These are phyloP conservation scores for Furcasterigmium furcatum DNA, from an alignment of 2,329 filamentous ascomycete genomes.

Conservation along the genomic window DNA sequence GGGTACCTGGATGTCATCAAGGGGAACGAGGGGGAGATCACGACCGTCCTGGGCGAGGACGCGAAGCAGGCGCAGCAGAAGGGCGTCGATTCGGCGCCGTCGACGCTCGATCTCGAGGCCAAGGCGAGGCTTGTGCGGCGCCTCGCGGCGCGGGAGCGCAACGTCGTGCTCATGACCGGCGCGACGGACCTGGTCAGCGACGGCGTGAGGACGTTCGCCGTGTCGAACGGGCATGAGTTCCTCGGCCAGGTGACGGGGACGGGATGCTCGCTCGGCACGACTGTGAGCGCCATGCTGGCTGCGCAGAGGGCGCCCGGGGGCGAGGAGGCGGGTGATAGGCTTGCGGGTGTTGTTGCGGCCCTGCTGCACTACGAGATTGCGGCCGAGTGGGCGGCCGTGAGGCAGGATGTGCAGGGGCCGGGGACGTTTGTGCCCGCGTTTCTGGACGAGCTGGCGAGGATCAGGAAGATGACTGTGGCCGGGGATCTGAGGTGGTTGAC, in stretches of 20 bases:
- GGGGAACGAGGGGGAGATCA: slow-evolving; percentile 88
- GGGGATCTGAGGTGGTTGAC: slow-evolving; percentile 50
- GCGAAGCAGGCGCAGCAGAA: slow-evolving; percentile 55
- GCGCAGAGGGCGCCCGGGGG: slow-evolving; percentile 33
- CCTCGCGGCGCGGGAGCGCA: slow-evolving; percentile 66
- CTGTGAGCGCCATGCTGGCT: slow-evolving; percentile 72
- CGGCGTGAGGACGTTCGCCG: slow-evolving; percentile 60
- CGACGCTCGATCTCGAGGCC: slow-evolving; percentile 34
- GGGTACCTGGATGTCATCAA: slow-evolving; percentile 89
- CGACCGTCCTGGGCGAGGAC: slow-evolving; percentile 60
- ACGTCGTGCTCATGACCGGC: slow-evolving; percentile 81
- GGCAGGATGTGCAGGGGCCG: slow-evolving; percentile 67
- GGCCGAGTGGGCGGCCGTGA: slow-evolving; percentile 66
- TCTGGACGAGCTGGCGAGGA: slow-evolving; percentile 63
- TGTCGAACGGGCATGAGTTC: slow-evolving; percentile 74
- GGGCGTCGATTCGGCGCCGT: slow-evolving; percentile 78
- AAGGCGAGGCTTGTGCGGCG: slow-evolving; percentile 61
- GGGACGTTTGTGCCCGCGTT: slow-evolving; percentile 86
- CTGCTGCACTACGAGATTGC: slow-evolving; percentile 74
- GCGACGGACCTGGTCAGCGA: slow-evolving; percentile 74
- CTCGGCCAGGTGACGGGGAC: slow-evolving; percentile 73
- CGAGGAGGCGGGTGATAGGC: slow-evolving; percentile 47
- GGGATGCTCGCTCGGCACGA: slow-evolving; percentile 82
- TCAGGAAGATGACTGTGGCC: slow-evolving; percentile 44
- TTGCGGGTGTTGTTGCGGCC: slow-evolving; percentile 71